phyloP scores from a whole-genome alignment of 306 rosid species.

The Dryas drummondii region DNA sequence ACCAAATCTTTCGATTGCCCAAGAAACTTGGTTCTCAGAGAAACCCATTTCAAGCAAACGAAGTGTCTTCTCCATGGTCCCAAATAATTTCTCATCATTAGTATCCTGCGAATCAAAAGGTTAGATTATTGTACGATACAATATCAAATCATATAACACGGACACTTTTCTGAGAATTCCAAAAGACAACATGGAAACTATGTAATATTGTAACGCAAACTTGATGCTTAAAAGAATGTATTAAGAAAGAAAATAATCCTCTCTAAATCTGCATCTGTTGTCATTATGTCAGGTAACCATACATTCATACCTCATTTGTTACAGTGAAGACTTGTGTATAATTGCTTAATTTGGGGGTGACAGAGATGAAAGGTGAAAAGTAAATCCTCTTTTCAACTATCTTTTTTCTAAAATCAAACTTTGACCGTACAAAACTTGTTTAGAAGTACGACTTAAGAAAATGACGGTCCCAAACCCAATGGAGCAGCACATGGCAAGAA shows the following conservation, averaged over 20 bases:
- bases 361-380: not conserved
- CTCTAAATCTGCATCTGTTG: not conserved
- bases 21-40: slow-evolving; percentile 83
- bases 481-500: not conserved
- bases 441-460: not conserved
- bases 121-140: not conserved
- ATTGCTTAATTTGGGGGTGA: not conserved
- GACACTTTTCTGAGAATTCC: not conserved
- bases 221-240: not conserved
- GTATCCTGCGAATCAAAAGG: slow-evolving; percentile 37
- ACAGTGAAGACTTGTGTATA: not conserved
- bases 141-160: not conserved
- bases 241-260: not conserved
- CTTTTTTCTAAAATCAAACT: not conserved
- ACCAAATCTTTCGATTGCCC: slow-evolving; percentile 81
- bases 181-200: not conserved
- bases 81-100: slow-evolving; percentile 60
- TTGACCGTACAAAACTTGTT: not conserved
- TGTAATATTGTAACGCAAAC: not conserved
- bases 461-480: not conserved
- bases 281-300: not conserved
- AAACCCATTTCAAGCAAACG: slow-evolving; percentile 93
- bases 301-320: not conserved
- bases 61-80: slow-evolving; percentile 86
- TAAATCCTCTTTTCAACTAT: not conserved